These are phyloP conservation scores for Tolypocladium inflatum DNA, from an alignment of 2,329 filamentous ascomycete genomes.

Conservation along the genomic window DNA sequence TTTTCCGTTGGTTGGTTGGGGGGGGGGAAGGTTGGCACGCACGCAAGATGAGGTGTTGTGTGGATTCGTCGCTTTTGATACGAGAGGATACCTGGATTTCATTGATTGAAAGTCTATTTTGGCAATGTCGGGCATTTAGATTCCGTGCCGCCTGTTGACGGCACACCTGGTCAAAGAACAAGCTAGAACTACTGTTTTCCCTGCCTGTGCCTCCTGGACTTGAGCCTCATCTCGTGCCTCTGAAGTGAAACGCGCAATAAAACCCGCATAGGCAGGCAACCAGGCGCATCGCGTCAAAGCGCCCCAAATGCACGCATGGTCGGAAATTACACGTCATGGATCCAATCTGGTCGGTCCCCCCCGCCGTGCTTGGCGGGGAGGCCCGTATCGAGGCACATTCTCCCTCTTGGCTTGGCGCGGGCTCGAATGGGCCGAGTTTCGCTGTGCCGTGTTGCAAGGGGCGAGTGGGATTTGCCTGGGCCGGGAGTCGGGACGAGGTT, in stretches of 20 bases:
- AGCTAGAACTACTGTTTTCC: background rate
- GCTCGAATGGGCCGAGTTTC: background rate
- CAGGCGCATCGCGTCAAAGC: background rate
- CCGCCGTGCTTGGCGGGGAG: too few relatives aligned
- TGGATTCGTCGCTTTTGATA: background rate
- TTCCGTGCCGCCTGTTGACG: too few relatives aligned
- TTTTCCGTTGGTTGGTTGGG: background rate
- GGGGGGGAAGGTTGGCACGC: background rate
- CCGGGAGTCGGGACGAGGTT: background rate
- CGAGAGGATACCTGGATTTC: background rate
- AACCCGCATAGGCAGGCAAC: background rate
- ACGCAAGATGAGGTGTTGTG: background rate
- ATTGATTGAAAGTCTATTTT: background rate
- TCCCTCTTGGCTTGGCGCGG: background rate
- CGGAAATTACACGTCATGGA: background rate
- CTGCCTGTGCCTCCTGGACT: background rate
- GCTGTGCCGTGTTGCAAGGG: background rate
- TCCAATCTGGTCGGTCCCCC: background rate
- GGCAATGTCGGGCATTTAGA: background rate
- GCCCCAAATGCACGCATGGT: background rate
- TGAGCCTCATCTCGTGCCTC: background rate
- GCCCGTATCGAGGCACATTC: background rate
- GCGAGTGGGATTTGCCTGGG: background rate
- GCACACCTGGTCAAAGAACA: background rate
- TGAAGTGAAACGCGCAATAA: background rate